Conservation (phyloP, 2,329 filamentous ascomycete species). For the Claviceps maximensis region DNA sequence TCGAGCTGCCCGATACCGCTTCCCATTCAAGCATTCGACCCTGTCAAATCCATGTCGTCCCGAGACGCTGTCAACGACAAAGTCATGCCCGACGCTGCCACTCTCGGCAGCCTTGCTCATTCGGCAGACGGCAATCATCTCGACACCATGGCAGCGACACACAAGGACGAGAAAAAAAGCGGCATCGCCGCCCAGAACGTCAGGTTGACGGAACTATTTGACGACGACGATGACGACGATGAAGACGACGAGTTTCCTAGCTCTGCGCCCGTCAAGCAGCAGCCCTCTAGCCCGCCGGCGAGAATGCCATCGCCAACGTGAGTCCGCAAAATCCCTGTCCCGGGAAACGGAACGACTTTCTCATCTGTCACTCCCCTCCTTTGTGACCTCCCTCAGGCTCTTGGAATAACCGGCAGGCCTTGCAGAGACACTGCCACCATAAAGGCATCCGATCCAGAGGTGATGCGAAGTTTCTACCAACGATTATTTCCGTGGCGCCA, state of each 20-base stretch:
- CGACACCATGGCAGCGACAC: conserved; percentile 21
- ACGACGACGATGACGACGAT: conserved; percentile 36
- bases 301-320: conserved; percentile 31
- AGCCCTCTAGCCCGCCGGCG: conserved; percentile 27
- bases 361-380: too few relatives aligned
- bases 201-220: conserved; percentile 47
- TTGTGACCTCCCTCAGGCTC: too few relatives aligned
- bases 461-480: conserved; percentile 90
- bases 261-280: conserved; percentile 27
- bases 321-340: conserved; percentile 10
- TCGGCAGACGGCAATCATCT: conserved; percentile 22
- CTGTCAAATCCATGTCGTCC: conserved; percentile 18
- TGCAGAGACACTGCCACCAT: conserved; percentile 19
- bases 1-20: too few relatives aligned
- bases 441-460: conserved; percentile 58
- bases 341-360: not conserved
- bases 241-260: conserved; percentile 50
- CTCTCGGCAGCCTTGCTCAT: conserved; percentile 8
- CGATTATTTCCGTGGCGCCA: conserved; percentile 89
- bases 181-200: conserved; percentile 27
- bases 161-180: conserved; percentile 19
- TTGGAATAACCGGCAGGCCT: too few relatives aligned
- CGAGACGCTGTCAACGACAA: conserved; percentile 18
- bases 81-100: conserved; percentile 22
- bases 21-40: conserved; percentile 23